A percentile compares a stretch with the other conserved stretches of the same genome.
phyloP scores from a whole-genome alignment of 83 land plant genomes.

The Picea engelmannii region DNA sequence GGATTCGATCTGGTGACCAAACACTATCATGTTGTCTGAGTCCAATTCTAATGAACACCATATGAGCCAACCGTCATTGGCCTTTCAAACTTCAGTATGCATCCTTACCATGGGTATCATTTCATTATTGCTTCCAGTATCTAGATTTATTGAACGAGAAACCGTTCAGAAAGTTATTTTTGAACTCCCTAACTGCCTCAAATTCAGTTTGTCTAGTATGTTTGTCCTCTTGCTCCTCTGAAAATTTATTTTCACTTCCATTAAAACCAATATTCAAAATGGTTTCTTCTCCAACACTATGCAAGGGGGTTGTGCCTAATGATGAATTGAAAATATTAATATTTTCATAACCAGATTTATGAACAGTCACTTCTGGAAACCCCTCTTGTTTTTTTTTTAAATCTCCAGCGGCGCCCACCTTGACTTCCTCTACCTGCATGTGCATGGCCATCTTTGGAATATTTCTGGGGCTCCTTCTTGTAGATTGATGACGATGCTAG shows the following conservation, averaged over 20 bases:
- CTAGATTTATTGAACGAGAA: not conserved
- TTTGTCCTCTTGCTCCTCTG: not conserved
- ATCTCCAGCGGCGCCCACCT: slow-evolving; percentile 67
- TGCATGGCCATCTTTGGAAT: slow-evolving; percentile 50
- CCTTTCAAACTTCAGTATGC: slow-evolving; percentile 15
- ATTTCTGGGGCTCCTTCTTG: no score
- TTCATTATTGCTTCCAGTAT: slow-evolving; percentile 1
- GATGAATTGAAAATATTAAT: not conserved
- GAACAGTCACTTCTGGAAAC: not conserved
- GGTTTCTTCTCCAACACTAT: slow-evolving; percentile 2
- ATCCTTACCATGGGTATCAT: not conserved
- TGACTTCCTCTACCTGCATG: slow-evolving; percentile 86
- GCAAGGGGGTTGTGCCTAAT: not conserved
- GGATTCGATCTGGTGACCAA: no score
- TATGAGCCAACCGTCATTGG: no score
- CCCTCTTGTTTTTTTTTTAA: slow-evolving; percentile 8
- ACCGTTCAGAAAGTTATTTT: not conserved
- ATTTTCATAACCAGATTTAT: not conserved
- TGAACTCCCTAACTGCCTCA: not conserved
- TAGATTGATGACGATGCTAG: no score
- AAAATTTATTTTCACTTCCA: not conserved
- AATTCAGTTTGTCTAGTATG: not conserved
- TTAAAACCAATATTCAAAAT: not conserved
- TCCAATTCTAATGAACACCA: no score
- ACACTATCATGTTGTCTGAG: no score